Conservation (phyloP, 2,329 filamentous ascomycete genomes). For the Aspergillus spinulosporus region DNA sequence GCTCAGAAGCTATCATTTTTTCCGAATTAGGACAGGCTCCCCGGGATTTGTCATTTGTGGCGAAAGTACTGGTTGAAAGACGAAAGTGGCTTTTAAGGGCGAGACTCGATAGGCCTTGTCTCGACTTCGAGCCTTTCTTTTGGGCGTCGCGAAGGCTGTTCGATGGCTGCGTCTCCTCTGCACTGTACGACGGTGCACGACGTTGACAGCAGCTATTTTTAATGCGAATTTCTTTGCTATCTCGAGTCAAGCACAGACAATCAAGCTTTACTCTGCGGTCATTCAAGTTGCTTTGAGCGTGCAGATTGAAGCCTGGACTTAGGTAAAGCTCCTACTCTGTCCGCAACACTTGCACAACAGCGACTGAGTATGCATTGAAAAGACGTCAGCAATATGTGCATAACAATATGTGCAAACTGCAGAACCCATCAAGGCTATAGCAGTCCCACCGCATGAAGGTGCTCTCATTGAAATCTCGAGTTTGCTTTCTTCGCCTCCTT, state of each 20-base stretch:
- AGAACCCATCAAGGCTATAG: conserved; percentile 5
- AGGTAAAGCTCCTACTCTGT: neutral
- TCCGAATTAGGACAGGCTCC: conserved; percentile 3
- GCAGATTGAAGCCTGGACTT: neutral
- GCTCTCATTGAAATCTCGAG: neutral
- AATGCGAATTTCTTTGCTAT: conserved; percentile 12
- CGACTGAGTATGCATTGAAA: conserved; percentile 1
- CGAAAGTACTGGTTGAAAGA: conserved; percentile 18
- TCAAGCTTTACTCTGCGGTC: neutral
- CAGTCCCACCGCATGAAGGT: conserved; percentile 4
- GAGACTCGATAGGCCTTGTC: neutral
- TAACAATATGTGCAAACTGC: conserved; percentile 12
- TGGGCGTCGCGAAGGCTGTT: neutral
- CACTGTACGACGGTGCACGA: conserved; percentile 19
- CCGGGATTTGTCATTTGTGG: conserved; percentile 21
- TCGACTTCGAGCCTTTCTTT: conserved; percentile 7
- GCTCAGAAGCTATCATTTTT: neutral
- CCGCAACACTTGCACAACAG: neutral
- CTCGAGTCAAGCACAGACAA: conserved; percentile 8
- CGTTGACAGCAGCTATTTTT: conserved; percentile 19
- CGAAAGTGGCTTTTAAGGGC: conserved; percentile 1
- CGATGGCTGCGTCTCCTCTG: neutral
- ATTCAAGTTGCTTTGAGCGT: neutral
- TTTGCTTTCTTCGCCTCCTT: neutral
- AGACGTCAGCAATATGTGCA: neutral